Evolutionary conservation across 306 rosid genomes (phyloP), one percentile per base, ranked within the genome.

Genomic region (Fagus sylvatica): DNA sequence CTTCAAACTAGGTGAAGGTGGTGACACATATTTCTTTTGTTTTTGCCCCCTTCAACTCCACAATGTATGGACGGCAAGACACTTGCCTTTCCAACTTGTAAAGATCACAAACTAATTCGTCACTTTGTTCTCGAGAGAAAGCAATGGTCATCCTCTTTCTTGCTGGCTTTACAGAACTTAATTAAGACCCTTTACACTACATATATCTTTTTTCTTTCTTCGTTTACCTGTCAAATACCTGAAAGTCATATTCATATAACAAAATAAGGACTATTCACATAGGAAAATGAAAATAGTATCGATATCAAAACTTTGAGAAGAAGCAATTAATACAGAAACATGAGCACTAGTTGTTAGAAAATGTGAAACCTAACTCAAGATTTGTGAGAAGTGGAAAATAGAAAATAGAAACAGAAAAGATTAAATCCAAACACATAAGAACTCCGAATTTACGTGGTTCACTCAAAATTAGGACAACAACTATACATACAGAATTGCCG

Each of bases 61-160:
- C 28, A 34, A 36, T 42, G 65, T 53, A 51, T 42, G 69, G 69
- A 11, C 37, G 40, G 40, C 55, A 54, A 69, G 43, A 33, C 17
- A n/a, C 33, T 81, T 71, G 59, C 66, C 80, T 82, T 82, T 72
- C 71, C 77, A 77, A 51, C 73, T 40, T 70, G 74, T 69, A 61
- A 75, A 70, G 76, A 53, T 32, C 3, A 32, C 39, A 67, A 74
- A 9, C 13, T 42, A 67, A 28, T 67, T 46, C 16, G 61, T 11
- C 39, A 15, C 59, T 1, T 62, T 34, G 32, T 41, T 5, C 32
- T 2, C 3, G 0, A n/a, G 55, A 30, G 37, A 59, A 71, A 60
- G 55, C 64, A 74, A 56, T 46, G 64, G 19, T 15, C 54, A 49
- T 19, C n/a, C 36, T 36, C 15, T 65, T 22, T 73, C 64, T 33